A percentile compares a stretch with the other conserved stretches of the same genome.
phyloP scores from a whole-genome alignment of 192 early-diverging fungal genomes.

The Backusella liffmaniae region DNA sequence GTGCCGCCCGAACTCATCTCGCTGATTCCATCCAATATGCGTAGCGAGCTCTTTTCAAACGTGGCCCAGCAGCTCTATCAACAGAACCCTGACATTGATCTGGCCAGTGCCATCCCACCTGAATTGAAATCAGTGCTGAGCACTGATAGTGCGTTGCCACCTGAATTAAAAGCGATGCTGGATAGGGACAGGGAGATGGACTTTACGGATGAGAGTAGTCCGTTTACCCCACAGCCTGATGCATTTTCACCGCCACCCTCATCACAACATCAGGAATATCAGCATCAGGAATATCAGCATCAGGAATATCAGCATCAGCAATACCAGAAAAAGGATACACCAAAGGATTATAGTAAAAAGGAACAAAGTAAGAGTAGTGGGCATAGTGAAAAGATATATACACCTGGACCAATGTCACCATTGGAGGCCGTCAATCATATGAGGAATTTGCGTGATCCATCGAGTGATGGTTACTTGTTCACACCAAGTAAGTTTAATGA shows the following conservation, averaged over 20 bases:
- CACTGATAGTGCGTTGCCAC: not conserved
- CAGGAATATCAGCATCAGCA: not conserved
- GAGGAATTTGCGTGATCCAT: conserved; percentile 6
- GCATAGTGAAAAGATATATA: not conserved
- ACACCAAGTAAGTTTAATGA: conserved; percentile 26
- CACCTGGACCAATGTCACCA: conserved; percentile 21
- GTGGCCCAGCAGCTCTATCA: not conserved
- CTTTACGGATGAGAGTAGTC: not conserved
- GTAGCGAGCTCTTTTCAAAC: not conserved
- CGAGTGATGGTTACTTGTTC: not conserved
- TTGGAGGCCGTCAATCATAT: conserved; percentile 14
- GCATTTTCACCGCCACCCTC: not conserved
- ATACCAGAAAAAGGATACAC: no score
- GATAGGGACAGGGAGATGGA: not conserved
- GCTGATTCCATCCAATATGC: not conserved
- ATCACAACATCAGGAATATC: no score
- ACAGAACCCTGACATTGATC: not conserved
- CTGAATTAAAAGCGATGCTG: not conserved
- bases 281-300: no score
- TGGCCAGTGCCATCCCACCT: not conserved
- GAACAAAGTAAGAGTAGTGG: not conserved
- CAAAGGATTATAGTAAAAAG: not conserved
- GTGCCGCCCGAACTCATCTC: not conserved
- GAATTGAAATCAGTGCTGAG: not conserved
- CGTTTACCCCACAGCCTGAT: not conserved